These are phyloP conservation scores for Blepharisma stoltei DNA, from an alignment of 73 alveolate genomes.

Conservation along the genomic window DNA sequence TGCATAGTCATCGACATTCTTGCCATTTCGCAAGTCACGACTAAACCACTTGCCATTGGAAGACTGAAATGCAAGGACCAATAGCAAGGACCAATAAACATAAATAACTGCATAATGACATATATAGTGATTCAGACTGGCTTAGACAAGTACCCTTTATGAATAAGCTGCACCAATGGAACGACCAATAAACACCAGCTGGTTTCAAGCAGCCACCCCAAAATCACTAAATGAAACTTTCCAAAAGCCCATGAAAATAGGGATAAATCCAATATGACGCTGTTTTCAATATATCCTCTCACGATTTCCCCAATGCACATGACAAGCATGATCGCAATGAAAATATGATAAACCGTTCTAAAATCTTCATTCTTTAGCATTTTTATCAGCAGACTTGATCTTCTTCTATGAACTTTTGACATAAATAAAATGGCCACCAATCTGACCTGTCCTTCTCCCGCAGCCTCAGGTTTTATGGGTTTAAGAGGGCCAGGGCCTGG, in stretches of 20 bases:
- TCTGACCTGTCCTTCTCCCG: no score
- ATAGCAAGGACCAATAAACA: slow-evolving; percentile 32
- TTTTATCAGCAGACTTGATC: background rate
- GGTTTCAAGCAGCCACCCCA: slow-evolving; percentile 33
- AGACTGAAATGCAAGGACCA: slow-evolving; percentile 40
- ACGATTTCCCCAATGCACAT: slow-evolving; percentile 34
- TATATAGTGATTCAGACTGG: slow-evolving; percentile 43
- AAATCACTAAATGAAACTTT: slow-evolving; percentile 31
- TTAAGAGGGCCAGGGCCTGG: no score
- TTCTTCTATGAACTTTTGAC: slow-evolving; percentile 3
- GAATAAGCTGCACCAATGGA: slow-evolving; percentile 26
- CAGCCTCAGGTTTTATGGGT: no score
- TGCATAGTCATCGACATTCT: slow-evolving; percentile 77
- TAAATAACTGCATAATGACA: slow-evolving; percentile 1
- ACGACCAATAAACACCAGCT: slow-evolving; percentile 29
- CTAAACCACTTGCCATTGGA: slow-evolving; percentile 64
- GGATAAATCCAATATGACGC: slow-evolving; percentile 40
- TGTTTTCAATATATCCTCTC: slow-evolving; percentile 39
- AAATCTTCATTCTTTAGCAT: slow-evolving; percentile 44
- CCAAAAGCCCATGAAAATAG: slow-evolving; percentile 46
- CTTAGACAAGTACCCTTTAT: slow-evolving; percentile 7
- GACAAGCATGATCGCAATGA: slow-evolving; percentile 47
- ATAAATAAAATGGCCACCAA: no score
- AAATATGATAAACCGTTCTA: slow-evolving; percentile 51
- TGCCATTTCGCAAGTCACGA: slow-evolving; percentile 74